phyloP scores from a whole-genome alignment of 257 asterid genomes.

The Sherardia arvensis region DNA sequence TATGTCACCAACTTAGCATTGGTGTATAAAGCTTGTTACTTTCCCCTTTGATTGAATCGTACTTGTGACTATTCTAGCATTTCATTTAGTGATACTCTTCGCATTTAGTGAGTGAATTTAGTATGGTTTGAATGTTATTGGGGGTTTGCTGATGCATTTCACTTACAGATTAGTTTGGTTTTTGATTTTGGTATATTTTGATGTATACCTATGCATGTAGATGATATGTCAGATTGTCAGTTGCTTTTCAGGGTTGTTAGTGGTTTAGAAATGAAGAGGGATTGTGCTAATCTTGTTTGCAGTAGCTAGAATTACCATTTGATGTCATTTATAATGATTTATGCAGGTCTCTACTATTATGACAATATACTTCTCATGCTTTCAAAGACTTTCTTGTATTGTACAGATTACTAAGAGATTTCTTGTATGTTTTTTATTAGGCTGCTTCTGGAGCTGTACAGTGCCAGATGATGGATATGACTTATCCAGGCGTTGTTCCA shows the following conservation, averaged over 20 bases:
- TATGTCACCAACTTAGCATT: too few species aligned
- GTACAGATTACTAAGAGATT: neutral
- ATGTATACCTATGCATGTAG: neutral
- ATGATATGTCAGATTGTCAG: neutral
- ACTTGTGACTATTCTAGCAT: too few species aligned
- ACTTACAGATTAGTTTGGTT: neutral
- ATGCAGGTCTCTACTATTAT: conserved; percentile 5
- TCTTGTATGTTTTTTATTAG: conserved; percentile 24
- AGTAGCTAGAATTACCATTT: neutral
- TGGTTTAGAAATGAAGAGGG: neutral
- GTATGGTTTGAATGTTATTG: neutral
- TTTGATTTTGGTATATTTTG: too few species aligned
- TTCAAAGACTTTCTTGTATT: neutral
- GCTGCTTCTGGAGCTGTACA: conserved; percentile 96
- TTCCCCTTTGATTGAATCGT: neutral
- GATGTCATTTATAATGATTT: neutral
- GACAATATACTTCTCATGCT: neutral
- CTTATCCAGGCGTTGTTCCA: conserved; percentile 83
- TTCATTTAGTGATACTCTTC: too few species aligned
- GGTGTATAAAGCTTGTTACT: neutral
- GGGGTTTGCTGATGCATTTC: conserved; percentile 5
- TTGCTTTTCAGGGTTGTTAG: neutral
- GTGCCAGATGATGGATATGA: conserved; percentile 93
- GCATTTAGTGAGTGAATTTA: neutral
- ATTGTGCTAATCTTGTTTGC: neutral